Base-by-base conservation (phyloP, 345 rosid species). In the Pistacia integerrima region DNA sequence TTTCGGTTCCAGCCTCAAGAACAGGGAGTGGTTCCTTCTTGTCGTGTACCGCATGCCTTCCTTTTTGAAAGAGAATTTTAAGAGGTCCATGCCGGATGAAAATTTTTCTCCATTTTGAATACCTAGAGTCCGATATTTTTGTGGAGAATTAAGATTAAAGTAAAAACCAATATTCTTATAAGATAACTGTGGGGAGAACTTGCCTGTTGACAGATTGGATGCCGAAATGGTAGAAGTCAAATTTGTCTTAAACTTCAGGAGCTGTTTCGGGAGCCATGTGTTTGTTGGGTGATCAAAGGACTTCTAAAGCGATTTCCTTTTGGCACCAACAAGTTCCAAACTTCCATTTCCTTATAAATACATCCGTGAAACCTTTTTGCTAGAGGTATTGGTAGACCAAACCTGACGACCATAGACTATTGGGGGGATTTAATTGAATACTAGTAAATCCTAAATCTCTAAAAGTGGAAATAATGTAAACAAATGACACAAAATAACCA, bases 361-460 rank as follows among this genome's bases (percentile, higher is more conserved):
- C 63, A 80, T 70, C 9, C 17, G 35, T 28, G 33, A n/a, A 59
- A 76, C 49, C 3, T 60, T 55, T 2, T 4, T 28, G 12, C 57
- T n/a, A 18, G 72, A 33, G 49, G 76, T 51, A 7, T 38, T 16
- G 0, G 81, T 36, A 3, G 76, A 74, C 78, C 84, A 81, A 20
- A 64, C 73, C 0, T 0, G 17, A 36, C 54, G 41, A 17, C 69
- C 73, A 35, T 73, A 25, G 25, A 25, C 25, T 25, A 1, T 25
- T 25, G 25, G 1, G 25, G 25, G 25, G 25, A 25, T 25, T 25
- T 25, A 25, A 25, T 25, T 25, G 25, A 25, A 25, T 25, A 25
- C 0, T 25, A 25, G 25, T 1, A 25, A 25, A 25, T 25, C 25
- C 25, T 25, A 25, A 25, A 25, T 25, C 25, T 1, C 0, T 25